A percentile compares a stretch with the other conserved stretches of the same genome.
These are phyloP conservation scores for Rhizopogon salebrosus DNA, from an alignment of 768 basidiomycete genomes.

Conservation along the genomic window DNA sequence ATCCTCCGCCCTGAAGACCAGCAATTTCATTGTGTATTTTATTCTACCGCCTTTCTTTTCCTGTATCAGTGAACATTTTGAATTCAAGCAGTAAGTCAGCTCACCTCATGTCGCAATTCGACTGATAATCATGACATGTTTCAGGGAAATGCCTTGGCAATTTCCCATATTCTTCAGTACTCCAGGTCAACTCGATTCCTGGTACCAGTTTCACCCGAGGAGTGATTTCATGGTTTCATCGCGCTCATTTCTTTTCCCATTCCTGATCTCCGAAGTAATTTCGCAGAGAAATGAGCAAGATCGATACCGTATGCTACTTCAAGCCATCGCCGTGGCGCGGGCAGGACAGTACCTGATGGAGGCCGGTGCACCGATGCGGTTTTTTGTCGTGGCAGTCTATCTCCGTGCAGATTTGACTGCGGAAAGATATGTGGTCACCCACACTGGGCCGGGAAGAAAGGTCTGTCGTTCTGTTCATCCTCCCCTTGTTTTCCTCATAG, in stretches of 20 bases:
- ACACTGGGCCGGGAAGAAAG: background rate
- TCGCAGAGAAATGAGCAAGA: background rate
- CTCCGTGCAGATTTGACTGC: background rate
- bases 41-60: conserved; percentile 11
- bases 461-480: background rate
- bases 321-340: conserved; percentile 4
- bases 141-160: conserved; percentile 7
- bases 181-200: accelerated
- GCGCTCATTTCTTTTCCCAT: background rate
- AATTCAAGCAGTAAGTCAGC: background rate
- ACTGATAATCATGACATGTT: background rate
- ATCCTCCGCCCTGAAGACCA: conserved; percentile 7
- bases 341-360: background rate
- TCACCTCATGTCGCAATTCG: no score
- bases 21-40: conserved; percentile 9
- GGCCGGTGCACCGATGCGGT: background rate
- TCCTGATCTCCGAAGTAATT: conserved; percentile 8
- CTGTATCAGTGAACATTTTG: background rate
- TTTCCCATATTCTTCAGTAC: conserved; percentile 10
- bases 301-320: conserved; percentile 10
- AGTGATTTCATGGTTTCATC: conserved; percentile 7
- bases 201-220: conserved; percentile 1
- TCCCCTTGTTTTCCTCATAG: background rate
- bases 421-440: conserved; percentile 2
- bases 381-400: conserved; percentile 13